Conservation (phyloP, 495 filamentous ascomycete species). For the Xylaria castorea region DNA sequence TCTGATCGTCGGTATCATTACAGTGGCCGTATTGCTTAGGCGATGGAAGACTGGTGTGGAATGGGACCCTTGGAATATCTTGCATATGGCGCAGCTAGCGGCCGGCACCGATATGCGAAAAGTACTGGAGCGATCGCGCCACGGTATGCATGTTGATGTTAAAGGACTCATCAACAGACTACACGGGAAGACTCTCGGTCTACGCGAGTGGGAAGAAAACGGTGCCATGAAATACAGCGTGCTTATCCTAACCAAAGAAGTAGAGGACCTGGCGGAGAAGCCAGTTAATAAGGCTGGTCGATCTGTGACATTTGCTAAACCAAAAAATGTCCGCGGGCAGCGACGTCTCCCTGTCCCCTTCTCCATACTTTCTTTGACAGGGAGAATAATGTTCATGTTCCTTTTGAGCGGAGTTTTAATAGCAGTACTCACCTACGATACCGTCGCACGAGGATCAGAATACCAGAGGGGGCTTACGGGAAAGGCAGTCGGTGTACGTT, state of each 20-base stretch:
- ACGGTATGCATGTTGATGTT: background rate
- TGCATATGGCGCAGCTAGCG: constrained; percentile 36
- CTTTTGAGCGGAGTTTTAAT: constrained; percentile 34
- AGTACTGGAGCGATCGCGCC: constrained; percentile 27
- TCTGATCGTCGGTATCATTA: constrained; percentile 29
- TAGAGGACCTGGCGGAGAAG: constrained; percentile 24
- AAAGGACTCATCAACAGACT: constrained; percentile 5
- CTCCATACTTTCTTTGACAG: constrained; percentile 38
- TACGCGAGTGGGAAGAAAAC: constrained; percentile 28
- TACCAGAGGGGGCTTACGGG: constrained; percentile 38
- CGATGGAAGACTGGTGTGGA: constrained; percentile 41
- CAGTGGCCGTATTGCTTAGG: constrained; percentile 32
- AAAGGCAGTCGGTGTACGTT: constrained; percentile 42
- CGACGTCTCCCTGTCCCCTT: constrained; percentile 32
- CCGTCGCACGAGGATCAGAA: constrained; percentile 32
- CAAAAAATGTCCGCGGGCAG: background rate
- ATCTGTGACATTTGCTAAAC: constrained; percentile 25
- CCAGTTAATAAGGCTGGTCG: constrained; percentile 28
- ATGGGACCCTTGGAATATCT: constrained; percentile 43
- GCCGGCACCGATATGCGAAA: constrained; percentile 35
- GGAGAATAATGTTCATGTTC: constrained; percentile 34
- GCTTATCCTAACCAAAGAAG: constrained; percentile 28
- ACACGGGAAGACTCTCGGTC: constrained; percentile 11
- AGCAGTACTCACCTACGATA: constrained; percentile 38
- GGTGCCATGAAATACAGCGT: constrained; percentile 30